Percentiles rank a stretch among this genome's conserved stretches.
phyloP scores from a whole-genome alignment of 2,329 filamentous ascomycete genomes.

The Pyricularia grisea region DNA sequence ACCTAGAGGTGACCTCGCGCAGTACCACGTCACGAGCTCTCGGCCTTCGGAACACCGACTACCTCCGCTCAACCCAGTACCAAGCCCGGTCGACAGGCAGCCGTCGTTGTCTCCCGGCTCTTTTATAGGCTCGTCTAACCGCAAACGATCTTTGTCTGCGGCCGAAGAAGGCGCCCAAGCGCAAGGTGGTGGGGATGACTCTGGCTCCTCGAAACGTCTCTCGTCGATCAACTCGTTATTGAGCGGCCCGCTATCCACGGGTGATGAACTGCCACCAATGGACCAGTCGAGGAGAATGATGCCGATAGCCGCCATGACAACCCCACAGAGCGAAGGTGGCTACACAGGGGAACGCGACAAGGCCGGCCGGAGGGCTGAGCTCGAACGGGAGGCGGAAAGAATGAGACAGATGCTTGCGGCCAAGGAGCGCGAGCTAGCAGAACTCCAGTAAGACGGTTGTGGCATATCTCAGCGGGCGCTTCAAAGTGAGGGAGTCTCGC shows the following conservation, averaged over 20 bases:
- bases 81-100: slow-evolving; percentile 36
- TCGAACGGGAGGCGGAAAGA: slow-evolving; percentile 64
- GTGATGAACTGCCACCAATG: slow-evolving; percentile 19
- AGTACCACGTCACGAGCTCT: slow-evolving; percentile 35
- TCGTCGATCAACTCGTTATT: slow-evolving; percentile 71
- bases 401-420: slow-evolving; percentile 65
- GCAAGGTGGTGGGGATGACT: slow-evolving; percentile 20
- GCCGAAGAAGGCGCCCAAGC: slow-evolving; percentile 36
- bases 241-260: slow-evolving; percentile 40
- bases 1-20: slow-evolving; percentile 35
- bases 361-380: slow-evolving; percentile 52
- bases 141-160: slow-evolving; percentile 60
- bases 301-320: slow-evolving; percentile 31
- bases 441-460: slow-evolving; percentile 13
- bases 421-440: slow-evolving; percentile 65
- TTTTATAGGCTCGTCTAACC: slow-evolving; percentile 42
- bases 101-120: slow-evolving; percentile 52
- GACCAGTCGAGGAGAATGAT: slow-evolving; percentile 32
- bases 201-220: slow-evolving; percentile 46
- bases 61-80: slow-evolving; percentile 42
- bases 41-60: slow-evolving; percentile 48
- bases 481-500: neutral
- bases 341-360: slow-evolving; percentile 41
- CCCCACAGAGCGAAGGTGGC: slow-evolving; percentile 16
- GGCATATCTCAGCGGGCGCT: neutral